phyloP scores from a whole-genome alignment of 208 protist species.

The Jaenimonas drosophilae region DNA sequence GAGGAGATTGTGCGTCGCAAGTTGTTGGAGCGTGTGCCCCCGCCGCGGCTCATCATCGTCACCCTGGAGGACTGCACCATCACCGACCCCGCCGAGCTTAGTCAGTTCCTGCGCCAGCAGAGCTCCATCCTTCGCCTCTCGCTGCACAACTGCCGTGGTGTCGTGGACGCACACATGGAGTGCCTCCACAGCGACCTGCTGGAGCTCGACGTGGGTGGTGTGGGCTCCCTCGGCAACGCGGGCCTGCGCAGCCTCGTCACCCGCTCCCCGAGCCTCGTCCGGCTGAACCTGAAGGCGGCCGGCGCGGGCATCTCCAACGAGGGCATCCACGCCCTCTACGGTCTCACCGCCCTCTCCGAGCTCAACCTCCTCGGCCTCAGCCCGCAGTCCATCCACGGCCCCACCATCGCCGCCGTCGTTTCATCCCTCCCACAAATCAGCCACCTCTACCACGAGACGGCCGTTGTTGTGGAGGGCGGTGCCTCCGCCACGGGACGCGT shows the following conservation, averaged over 20 bases:
- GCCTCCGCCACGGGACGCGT: background rate
- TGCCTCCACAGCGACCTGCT: constrained; percentile 7
- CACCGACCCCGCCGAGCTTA: constrained; percentile 6
- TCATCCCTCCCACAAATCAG: constrained; percentile 5
- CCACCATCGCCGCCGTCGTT: constrained; percentile 7
- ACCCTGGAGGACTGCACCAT: constrained; percentile 15
- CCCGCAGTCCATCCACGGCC: constrained; percentile 5
- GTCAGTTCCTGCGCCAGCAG: constrained; percentile 11
- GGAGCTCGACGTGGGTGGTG: constrained; percentile 17
- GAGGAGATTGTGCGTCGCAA: background rate
- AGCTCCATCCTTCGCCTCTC: constrained; percentile 9
- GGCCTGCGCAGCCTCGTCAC: constrained; percentile 6
- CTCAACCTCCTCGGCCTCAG: constrained; percentile 15
- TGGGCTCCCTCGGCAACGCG: constrained; percentile 9
- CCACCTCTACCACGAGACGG: constrained; percentile 20
- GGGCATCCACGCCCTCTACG: constrained; percentile 5
- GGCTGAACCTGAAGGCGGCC: constrained; percentile 17
- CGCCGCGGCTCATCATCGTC: constrained; percentile 7
- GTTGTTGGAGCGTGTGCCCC: background rate
- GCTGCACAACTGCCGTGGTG: constrained; percentile 13
- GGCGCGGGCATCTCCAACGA: constrained; percentile 6
- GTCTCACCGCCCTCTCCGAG: constrained; percentile 8
- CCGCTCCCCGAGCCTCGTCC: constrained; percentile 7
- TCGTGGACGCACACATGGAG: constrained; percentile 7
- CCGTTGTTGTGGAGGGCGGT: constrained; percentile 3